phyloP scores from a whole-genome alignment of 1,284 basidiomycete species.

The Rhodotorula sp. region DNA sequence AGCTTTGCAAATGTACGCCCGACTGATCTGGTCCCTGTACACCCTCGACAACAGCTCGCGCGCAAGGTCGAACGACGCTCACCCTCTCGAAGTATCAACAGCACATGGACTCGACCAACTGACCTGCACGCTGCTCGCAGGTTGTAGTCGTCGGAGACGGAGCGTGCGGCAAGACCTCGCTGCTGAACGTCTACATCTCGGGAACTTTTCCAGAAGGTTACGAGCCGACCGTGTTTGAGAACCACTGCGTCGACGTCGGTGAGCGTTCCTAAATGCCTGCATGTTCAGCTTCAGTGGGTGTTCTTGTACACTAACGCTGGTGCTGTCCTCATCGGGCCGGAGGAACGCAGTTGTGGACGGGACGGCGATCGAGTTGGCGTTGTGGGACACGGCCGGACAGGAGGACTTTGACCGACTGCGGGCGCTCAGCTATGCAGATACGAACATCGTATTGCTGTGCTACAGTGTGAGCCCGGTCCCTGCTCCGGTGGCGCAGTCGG shows the following conservation, averaged over 20 bases:
- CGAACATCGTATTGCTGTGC: slow-evolving; percentile 85
- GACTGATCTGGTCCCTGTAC: too few species aligned
- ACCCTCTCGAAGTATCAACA: too few species aligned
- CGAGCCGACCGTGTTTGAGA: slow-evolving; percentile 50
- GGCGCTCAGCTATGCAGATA: slow-evolving; percentile 89
- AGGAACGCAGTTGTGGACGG: slow-evolving; percentile 67
- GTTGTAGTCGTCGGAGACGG: slow-evolving; percentile 87
- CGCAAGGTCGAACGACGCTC: slow-evolving; percentile 3
- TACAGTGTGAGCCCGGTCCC: slow-evolving; percentile 66
- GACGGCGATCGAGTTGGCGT: slow-evolving; percentile 76
- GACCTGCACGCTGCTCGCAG: slow-evolving; percentile 45
- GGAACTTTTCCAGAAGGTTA: slow-evolving; percentile 38
- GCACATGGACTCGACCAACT: neutral
- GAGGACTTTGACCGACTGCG: slow-evolving; percentile 93
- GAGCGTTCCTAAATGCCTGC: neutral
- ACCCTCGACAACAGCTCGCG: neutral
- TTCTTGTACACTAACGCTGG: too few species aligned
- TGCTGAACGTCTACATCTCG: slow-evolving; percentile 52
- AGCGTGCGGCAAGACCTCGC: slow-evolving; percentile 73
- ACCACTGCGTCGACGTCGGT: slow-evolving; percentile 41
- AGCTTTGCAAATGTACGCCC: too few species aligned
- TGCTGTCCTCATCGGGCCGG: neutral
- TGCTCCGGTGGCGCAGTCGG: neutral
- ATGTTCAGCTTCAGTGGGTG: too few species aligned
- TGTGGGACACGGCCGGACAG: slow-evolving; percentile 98